Evolutionary conservation across 2,329 filamentous ascomycete species (phyloP).

Genomic region (Calonectria naviculata): DNA sequence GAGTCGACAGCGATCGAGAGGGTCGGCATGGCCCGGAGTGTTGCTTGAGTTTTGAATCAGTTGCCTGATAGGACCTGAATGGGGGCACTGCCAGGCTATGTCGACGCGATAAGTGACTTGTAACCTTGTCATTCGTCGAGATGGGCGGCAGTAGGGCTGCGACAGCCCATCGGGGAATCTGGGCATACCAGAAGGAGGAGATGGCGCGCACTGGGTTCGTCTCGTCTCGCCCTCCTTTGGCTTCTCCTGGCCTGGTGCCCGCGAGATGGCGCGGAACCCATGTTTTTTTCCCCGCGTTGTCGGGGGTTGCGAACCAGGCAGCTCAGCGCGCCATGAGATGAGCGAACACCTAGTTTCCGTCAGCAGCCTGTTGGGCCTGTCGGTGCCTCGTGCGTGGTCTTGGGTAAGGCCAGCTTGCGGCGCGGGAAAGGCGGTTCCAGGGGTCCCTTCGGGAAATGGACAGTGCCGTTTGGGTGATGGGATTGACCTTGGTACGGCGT

Average conservation of each 20-base stretch:
- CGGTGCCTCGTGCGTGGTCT: slow-evolving; percentile 16
- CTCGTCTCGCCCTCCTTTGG: slow-evolving; percentile 12
- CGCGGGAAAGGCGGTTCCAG: slow-evolving; percentile 20
- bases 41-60: background rate
- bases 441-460: background rate
- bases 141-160: slow-evolving; percentile 23
- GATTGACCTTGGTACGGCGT: background rate
- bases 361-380: slow-evolving; percentile 2
- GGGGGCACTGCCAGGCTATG: slow-evolving; percentile 16
- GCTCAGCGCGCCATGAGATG: slow-evolving; percentile 1
- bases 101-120: slow-evolving; percentile 39
- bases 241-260: slow-evolving; percentile 6
- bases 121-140: slow-evolving; percentile 31
- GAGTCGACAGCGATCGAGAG: background rate
- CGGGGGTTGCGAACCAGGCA: slow-evolving; percentile 16
- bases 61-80: slow-evolving; percentile 7
- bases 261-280: slow-evolving; percentile 18
- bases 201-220: slow-evolving; percentile 11
- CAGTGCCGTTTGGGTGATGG: background rate
- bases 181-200: slow-evolving; percentile 12
- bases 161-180: slow-evolving; percentile 21
- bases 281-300: slow-evolving; percentile 25
- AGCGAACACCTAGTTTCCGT: slow-evolving; percentile 7
- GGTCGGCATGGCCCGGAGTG: background rate
- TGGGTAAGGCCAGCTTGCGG: background rate